A percentile compares a stretch with the other conserved stretches of the same genome.
Conservation (phyloP, 441 rosid species). For the Biscutella auriculata region DNA sequence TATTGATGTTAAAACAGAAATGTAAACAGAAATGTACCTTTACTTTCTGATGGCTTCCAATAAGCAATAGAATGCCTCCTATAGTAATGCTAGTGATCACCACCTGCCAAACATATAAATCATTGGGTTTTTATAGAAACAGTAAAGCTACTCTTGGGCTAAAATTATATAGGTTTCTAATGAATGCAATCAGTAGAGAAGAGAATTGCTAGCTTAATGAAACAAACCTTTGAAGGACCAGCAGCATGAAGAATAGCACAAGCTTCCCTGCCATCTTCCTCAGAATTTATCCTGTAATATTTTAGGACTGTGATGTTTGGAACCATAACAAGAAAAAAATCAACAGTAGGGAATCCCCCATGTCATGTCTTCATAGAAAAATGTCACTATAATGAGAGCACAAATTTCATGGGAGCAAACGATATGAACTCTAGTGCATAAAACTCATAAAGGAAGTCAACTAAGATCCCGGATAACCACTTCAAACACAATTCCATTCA, state of each 20-base stretch:
- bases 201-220: not conserved
- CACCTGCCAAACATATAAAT: slow-evolving; percentile 46
- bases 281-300: slow-evolving; percentile 58
- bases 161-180: not conserved
- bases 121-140: not conserved
- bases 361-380: not conserved
- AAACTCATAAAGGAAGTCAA: not conserved
- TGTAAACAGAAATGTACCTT: slow-evolving; percentile 41
- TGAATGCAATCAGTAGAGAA: not conserved
- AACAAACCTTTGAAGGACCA: slow-evolving; percentile 82
- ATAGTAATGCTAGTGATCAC: slow-evolving; percentile 86
- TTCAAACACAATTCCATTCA: not conserved
- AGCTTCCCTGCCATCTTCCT: slow-evolving; percentile 83
- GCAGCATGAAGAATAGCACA: slow-evolving; percentile 87
- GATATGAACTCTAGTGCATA: not conserved
- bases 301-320: not conserved
- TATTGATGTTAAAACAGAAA: not conserved
- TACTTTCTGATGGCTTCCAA: slow-evolving; percentile 87
- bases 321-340: not conserved
- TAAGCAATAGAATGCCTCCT: slow-evolving; percentile 65
- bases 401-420: not conserved
- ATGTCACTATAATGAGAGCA: not conserved
- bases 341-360: not conserved
- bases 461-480: not conserved
- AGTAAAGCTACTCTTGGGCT: not conserved